A percentile compares a stretch with the other conserved stretches of the same genome.
phyloP scores from a whole-genome alignment of 495 filamentous ascomycete species.

The Podospora anserina region DNA sequence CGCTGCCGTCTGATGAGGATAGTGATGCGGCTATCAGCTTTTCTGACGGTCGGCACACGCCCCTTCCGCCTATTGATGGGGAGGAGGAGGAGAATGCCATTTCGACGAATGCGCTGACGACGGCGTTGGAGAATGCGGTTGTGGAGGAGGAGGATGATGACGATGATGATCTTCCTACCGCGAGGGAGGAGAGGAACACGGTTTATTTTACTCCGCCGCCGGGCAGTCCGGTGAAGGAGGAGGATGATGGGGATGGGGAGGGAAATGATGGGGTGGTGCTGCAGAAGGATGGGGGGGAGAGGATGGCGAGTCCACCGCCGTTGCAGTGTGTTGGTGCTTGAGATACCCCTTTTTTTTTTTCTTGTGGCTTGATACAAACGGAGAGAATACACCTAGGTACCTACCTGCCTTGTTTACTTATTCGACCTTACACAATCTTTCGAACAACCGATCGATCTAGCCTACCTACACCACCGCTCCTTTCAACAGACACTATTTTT shows the following conservation, averaged over 20 bases:
- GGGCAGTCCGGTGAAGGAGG: conserved; percentile 31
- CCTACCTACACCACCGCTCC: background rate
- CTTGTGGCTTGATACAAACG: background rate
- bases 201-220: conserved; percentile 45
- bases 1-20: conserved; percentile 51
- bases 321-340: conserved; percentile 41
- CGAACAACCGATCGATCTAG: background rate
- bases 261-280: background rate
- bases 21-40: conserved; percentile 55
- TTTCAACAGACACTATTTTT: background rate
- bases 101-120: conserved; percentile 13
- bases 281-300: conserved; percentile 27
- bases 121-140: background rate
- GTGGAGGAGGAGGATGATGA: conserved; percentile 16
- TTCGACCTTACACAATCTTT: background rate
- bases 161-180: conserved; percentile 28
- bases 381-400: background rate
- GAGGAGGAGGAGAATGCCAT: conserved; percentile 28
- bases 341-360: conserved; percentile 1
- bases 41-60: conserved; percentile 54
- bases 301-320: conserved; percentile 36
- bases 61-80: conserved; percentile 50
- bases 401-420: background rate
- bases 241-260: conserved; percentile 1
- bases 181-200: conserved; percentile 33